Percentiles rank a stretch among this genome's conserved stretches.
Evolutionary conservation across 176 grass and related monocot species (phyloP).

Genomic region (Elymus sibiricus): DNA sequence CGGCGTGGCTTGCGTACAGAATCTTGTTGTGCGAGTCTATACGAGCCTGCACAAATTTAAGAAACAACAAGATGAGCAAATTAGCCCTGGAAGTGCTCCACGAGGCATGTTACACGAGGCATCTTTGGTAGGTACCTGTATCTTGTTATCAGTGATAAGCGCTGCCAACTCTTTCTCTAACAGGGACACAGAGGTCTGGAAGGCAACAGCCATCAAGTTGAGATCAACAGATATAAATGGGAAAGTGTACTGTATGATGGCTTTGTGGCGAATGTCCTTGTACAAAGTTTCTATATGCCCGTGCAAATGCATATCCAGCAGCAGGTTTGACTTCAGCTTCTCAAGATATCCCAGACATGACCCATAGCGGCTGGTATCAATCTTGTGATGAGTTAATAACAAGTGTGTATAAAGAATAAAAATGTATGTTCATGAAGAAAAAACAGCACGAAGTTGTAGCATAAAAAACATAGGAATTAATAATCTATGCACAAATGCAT

Average conservation of each 20-base stretch:
- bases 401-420: neutral
- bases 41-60: slow-evolving; percentile 54
- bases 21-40: slow-evolving; percentile 97
- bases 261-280: slow-evolving; percentile 80
- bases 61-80: neutral
- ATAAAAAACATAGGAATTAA: neutral
- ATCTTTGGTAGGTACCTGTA: slow-evolving; percentile 32
- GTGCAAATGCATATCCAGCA: slow-evolving; percentile 45
- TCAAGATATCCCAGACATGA: slow-evolving; percentile 40
- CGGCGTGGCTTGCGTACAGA: slow-evolving; percentile 37
- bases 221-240: slow-evolving; percentile 98
- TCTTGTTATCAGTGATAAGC: slow-evolving; percentile 62
- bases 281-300: slow-evolving; percentile 57
- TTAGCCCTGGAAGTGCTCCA: neutral
- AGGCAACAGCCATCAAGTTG: slow-evolving; percentile 79
- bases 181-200: slow-evolving; percentile 47
- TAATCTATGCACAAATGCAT: neutral
- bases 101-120: neutral
- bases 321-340: slow-evolving; percentile 49
- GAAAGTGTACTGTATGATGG: slow-evolving; percentile 87
- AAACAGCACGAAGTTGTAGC: neutral
- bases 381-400: slow-evolving; percentile 11
- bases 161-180: slow-evolving; percentile 86
- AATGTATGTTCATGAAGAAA: neutral
- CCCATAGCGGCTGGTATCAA: slow-evolving; percentile 26